Base-by-base conservation (phyloP, 352 stramenopile genomes). In the Phytophthora citricola region DNA sequence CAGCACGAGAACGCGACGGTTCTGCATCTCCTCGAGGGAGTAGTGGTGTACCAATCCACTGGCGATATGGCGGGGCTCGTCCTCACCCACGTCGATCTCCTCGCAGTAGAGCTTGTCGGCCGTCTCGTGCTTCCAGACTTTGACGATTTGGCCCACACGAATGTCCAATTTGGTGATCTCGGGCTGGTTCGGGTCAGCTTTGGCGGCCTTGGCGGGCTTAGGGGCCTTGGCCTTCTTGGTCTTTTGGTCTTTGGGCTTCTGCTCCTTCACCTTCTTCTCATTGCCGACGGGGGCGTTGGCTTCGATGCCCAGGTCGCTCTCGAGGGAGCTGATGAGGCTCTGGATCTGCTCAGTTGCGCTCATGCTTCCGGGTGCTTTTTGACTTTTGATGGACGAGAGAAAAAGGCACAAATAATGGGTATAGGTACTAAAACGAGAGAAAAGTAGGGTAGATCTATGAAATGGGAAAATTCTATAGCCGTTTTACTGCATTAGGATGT, bases 161-260 rank as follows among this genome's bases (percentile, higher is more conserved):
- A 98, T 97, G 76, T 97, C 90, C 29, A 97, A 78, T 73, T 97
- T 97, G 58, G 91, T 95, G 76, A 97, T 94, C 65, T 96, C 88
- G 1, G 87, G 73, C 66, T 96, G 86, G 41, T 90, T 84, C 9
- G 74, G 65, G 63, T 71, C 79, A 20, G 75, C 73, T 14, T 58
- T 38, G 22, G 69, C 57, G 17, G 75, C 60, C 59, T 85, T 83
- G 65, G 83, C 72, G 14, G 71, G 63, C 69, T 83, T 86, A 27
- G 82, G 69, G 2, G 69, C 74, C 73, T 90, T 88, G 62, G 69
- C 52, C 31, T 73, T 64, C 73, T 79, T 78, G 31, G 61, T 9
- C 54, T 75, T 36, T 9, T 36, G 31, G 8, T 36, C 31, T 36
- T 36, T 81, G 32, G 66, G 58, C 49, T 87, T 76, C 46, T 66